Conservation (phyloP, 2,329 filamentous ascomycete genomes). For the Juglanconis juglandina region DNA sequence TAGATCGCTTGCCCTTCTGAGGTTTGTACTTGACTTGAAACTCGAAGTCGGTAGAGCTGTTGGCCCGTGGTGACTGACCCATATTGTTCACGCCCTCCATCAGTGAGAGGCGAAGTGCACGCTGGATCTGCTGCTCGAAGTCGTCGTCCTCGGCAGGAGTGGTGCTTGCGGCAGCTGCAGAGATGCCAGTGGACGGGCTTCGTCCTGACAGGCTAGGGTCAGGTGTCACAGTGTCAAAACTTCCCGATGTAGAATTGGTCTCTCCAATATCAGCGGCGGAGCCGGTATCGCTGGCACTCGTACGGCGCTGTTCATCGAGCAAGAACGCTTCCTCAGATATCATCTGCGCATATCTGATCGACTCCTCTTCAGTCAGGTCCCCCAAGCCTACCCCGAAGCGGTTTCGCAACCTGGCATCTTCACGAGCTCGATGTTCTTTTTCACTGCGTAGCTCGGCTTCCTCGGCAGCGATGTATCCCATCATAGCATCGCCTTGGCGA, state of each 20-base stretch:
- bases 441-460: constrained; percentile 75
- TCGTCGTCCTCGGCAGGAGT: constrained; percentile 44
- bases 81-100: constrained; percentile 52
- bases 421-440: constrained; percentile 61
- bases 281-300: constrained; percentile 47
- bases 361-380: constrained; percentile 64
- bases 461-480: constrained; percentile 84
- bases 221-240: constrained; percentile 49
- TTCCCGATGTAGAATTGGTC: constrained; percentile 39
- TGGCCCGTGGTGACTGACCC: constrained; percentile 42
- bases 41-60: constrained; percentile 48
- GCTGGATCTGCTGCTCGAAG: constrained; percentile 60
- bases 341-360: constrained; percentile 62
- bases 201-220: constrained; percentile 49
- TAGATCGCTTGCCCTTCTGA: constrained; percentile 36
- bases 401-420: constrained; percentile 67
- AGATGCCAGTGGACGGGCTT: constrained; percentile 24
- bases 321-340: constrained; percentile 60
- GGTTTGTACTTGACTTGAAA: constrained; percentile 48
- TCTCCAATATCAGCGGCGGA: constrained; percentile 48
- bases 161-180: constrained; percentile 24
- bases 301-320: constrained; percentile 54
- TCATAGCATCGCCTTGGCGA: constrained; percentile 64
- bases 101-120: constrained; percentile 59
- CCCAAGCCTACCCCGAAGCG: constrained; percentile 81